Conservation (phyloP, 1,139 yeast species). For the Arxiozyma heterogenica region DNA sequence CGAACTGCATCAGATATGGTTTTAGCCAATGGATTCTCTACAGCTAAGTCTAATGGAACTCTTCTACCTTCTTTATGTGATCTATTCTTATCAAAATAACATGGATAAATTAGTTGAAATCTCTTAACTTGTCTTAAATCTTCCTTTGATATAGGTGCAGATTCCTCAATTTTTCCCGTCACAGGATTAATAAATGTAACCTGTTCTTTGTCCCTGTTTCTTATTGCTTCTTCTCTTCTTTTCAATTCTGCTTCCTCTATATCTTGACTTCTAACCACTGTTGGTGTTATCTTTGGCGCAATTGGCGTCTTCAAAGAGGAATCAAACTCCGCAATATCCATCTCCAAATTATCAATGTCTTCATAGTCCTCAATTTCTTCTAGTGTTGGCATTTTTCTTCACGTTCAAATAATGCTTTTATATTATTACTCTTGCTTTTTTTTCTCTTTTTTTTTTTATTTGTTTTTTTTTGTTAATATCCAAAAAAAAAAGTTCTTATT, state of each 20-base stretch:
- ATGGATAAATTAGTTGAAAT: constrained; percentile 76
- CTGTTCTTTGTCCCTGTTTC: constrained; percentile 9
- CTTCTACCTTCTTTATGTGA: constrained; percentile 78
- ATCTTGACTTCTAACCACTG: constrained; percentile 58
- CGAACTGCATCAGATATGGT: constrained; percentile 60
- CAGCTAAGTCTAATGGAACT: constrained; percentile 57
- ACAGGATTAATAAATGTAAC: constrained; percentile 24
- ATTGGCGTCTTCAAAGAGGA: constrained; percentile 60
- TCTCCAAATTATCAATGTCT: constrained; percentile 84
- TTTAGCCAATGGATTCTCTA: constrained; percentile 79
- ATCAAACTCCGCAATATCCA: constrained; percentile 88
- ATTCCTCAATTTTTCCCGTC: constrained; percentile 20
- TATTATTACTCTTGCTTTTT: too few species aligned
- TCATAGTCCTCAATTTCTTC: constrained; percentile 79
- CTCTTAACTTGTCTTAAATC: constrained; percentile 46
- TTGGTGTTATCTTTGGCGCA: constrained; percentile 58
- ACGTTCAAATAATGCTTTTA: neutral
- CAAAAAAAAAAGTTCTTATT: too few species aligned
- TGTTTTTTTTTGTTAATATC: too few species aligned
- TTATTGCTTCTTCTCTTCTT: constrained; percentile 7
- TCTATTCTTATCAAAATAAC: constrained; percentile 78
- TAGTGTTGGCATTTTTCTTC: constrained; percentile 51
- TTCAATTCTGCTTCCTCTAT: constrained; percentile 26
- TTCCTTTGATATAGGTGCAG: constrained; percentile 27
- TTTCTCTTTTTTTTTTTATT: too few species aligned